These are phyloP conservation scores for Alternaria ventricosa DNA, from an alignment of 2,329 filamentous ascomycete genomes.

Conservation along the genomic window DNA sequence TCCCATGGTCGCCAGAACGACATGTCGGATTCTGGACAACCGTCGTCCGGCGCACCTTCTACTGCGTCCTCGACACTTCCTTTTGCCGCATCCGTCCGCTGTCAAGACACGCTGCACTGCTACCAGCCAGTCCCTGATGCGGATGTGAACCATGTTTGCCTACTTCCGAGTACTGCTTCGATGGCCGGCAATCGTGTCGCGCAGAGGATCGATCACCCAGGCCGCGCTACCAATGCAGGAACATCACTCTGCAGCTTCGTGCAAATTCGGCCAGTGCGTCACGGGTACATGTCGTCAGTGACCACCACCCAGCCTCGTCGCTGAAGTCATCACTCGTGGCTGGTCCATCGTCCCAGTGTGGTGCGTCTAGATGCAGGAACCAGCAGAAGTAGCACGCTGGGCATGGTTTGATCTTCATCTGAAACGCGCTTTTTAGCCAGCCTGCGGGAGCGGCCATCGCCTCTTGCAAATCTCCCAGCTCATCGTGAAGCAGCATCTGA, in stretches of 20 bases:
- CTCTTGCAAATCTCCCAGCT: constrained; percentile 14
- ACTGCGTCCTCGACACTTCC: not conserved
- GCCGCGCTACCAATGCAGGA: constrained; percentile 13
- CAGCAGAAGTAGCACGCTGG: constrained; percentile 42
- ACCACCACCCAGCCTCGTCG: constrained; percentile 22
- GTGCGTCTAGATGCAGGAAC: constrained; percentile 47
- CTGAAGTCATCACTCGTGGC: constrained; percentile 31
- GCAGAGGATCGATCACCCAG: not conserved
- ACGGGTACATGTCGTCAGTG: constrained; percentile 20
- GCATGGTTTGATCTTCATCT: constrained; percentile 47
- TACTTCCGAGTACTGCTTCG: not conserved
- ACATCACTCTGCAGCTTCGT: constrained; percentile 16
- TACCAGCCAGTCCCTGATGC: not conserved
- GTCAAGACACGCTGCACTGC: not conserved
- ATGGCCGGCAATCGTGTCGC: not conserved
- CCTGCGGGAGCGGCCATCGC: constrained; percentile 26
- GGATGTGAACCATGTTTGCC: not conserved
- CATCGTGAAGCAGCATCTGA: constrained; percentile 3
- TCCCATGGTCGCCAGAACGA: constrained; percentile 4
- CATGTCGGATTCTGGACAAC: not conserved
- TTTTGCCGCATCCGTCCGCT: constrained; percentile 8
- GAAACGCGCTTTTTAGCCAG: constrained; percentile 39
- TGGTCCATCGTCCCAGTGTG: constrained; percentile 28
- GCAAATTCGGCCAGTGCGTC: constrained; percentile 19
- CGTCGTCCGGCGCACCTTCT: not conserved